Evolutionary conservation across 805 yeast genomes (phyloP).

Genomic region (Schizosaccharomyces japonicus): DNA sequence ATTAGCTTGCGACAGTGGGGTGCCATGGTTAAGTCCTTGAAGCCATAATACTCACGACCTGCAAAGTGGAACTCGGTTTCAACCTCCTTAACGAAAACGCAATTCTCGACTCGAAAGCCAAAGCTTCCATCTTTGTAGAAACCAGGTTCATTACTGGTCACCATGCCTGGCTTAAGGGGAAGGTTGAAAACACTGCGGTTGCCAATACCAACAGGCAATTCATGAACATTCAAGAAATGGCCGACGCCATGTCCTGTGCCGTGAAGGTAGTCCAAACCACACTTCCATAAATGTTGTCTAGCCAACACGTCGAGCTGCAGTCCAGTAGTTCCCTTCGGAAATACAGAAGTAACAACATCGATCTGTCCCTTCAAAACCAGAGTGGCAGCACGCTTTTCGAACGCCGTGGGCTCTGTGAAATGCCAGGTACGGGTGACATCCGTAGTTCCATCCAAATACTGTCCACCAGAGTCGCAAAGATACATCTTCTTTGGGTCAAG

Average conservation of each 20-base stretch:
- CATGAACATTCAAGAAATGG: conserved; percentile 72
- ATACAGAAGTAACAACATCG: conserved; percentile 55
- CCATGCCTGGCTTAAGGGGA: conserved; percentile 40
- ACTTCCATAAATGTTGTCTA: conserved; percentile 55
- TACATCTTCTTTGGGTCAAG: conserved; percentile 48
- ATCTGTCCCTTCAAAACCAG: conserved; percentile 78
- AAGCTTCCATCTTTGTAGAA: conserved; percentile 71
- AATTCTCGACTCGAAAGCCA: conserved; percentile 79
- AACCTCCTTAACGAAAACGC: conserved; percentile 30
- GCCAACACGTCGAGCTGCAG: conserved; percentile 58
- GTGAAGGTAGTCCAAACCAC: conserved; percentile 71
- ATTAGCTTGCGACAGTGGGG: conserved; percentile 3
- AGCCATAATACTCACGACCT: conserved; percentile 35
- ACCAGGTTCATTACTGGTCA: conserved; percentile 85
- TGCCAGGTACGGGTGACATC: conserved; percentile 81
- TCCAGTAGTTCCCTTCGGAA: conserved; percentile 59
- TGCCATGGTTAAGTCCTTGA: conserved; percentile 48
- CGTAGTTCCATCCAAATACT: conserved; percentile 65
- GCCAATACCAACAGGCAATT: conserved; percentile 75
- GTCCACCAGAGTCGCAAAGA: conserved; percentile 77
- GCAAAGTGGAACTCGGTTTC: conserved; percentile 25
- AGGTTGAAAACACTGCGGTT: conserved; percentile 22
- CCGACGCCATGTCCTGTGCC: conserved; percentile 99
- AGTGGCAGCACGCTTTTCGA: conserved; percentile 48
- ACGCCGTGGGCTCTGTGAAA: conserved; percentile 31